Base-by-base conservation (phyloP, 176 grass and related monocot genomes). In the Avena atlantica region DNA sequence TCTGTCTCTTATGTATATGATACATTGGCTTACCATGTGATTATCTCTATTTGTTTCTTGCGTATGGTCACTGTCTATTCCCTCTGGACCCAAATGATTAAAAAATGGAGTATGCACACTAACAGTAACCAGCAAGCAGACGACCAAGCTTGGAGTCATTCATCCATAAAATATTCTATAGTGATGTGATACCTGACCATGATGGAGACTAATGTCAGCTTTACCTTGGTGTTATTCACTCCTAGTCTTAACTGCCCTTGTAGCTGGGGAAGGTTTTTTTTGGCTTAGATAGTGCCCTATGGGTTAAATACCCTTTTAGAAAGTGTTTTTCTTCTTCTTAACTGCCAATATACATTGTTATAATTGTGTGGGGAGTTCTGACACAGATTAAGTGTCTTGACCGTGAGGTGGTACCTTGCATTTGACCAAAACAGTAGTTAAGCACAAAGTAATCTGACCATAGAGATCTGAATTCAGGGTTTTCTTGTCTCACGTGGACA, bases 221-320 rank as follows among this genome's bases (percentile, higher is more conserved):
- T 8, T 59, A 83, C 4, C 51, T 72, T 45, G 51, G 34, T 73
- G n/a, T 21, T 48, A 55, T 85, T 74, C 10, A 40, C 66, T 62
- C n/a, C 0, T 10, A 37, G 9, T 72, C 36, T 83, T 20, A 27
- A 24, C 12, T 49, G 17, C 0, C 12, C 52, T 3, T 89, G 6
- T 56, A 74, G 21, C 59, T 4, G 49, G 24, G 53, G 12, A 19
- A n/a, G 58, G 47, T 47, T 47, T 56, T 56, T 89, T 56, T 59
- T 89, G 13, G 58, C 19, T 59, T 86, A 21, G 57, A 65, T 85
- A 59, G 24, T 68, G 37, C 57, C 74, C 0, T 55, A 10, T 3
- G 36, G 53, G 80, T 90, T 81, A 81, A 63, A 50, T 27, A 68
- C 75, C 4, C 60, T 3, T 19, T 19, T 76, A 31, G 19, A 49